Conservation (phyloP, 257 asterid species). For the Ligustrum vulgare region DNA sequence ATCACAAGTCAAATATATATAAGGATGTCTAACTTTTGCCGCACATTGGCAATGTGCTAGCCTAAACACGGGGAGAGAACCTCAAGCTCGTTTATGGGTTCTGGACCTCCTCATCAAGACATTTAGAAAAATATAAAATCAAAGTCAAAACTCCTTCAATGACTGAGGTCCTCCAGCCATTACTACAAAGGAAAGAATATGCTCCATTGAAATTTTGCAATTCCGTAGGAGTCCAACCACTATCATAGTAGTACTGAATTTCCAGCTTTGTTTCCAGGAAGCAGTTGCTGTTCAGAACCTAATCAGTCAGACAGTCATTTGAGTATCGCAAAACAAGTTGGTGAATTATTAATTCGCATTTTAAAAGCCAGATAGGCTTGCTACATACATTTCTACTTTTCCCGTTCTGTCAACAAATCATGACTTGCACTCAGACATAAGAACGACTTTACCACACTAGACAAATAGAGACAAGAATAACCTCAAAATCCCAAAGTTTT, state of each 20-base stretch:
- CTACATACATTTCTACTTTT: background rate
- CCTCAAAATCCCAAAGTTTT: no score
- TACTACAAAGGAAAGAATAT: background rate
- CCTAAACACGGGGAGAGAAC: background rate
- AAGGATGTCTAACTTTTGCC: background rate
- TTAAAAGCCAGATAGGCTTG: background rate
- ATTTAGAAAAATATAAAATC: background rate
- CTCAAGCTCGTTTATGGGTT: background rate
- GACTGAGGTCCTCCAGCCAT: background rate
- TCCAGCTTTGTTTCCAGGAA: background rate
- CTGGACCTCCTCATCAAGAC: background rate
- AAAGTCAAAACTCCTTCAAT: background rate
- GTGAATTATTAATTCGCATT: background rate
- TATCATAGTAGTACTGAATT: background rate
- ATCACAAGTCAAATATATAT: background rate
- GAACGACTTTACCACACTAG: no score
- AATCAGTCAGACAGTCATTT: background rate
- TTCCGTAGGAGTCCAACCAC: background rate
- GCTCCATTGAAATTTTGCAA: background rate
- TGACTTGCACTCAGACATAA: background rate
- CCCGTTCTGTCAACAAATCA: background rate
- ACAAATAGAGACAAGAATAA: no score
- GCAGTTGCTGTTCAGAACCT: background rate
- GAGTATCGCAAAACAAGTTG: background rate
- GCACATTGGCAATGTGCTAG: background rate